phyloP scores from a whole-genome alignment of 2,329 filamentous ascomycete genomes.

The Fusarium sp. region DNA sequence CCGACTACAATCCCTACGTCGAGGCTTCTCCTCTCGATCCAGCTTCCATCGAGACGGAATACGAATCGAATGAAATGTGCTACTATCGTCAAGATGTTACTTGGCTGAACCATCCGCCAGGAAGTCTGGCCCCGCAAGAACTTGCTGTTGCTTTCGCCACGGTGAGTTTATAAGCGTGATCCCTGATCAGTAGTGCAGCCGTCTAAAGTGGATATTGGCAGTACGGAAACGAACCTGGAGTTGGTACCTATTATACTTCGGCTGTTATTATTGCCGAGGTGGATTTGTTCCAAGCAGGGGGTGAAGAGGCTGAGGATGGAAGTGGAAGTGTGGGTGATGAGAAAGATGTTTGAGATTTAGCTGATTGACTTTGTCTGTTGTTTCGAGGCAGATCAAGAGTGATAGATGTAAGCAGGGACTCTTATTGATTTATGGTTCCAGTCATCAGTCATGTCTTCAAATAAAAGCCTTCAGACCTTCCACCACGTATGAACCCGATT shows the following conservation, averaged over 20 bases:
- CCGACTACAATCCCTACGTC: not conserved
- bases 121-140: not conserved
- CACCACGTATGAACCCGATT: too few relatives aligned
- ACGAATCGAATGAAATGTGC: not conserved
- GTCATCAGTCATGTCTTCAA: too few relatives aligned
- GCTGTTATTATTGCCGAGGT: conserved; percentile 13
- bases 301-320: rapidly evolving
- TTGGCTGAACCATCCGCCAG: conserved; percentile 23
- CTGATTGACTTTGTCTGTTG: too few relatives aligned
- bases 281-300: rapidly evolving
- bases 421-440: too few relatives aligned
- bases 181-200: too few relatives aligned
- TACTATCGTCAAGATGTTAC: not conserved
- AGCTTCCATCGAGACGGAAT: not conserved
- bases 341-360: not conserved
- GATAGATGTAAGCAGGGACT: too few relatives aligned
- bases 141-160: not conserved
- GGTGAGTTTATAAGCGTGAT: not conserved
- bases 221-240: conserved; percentile 8
- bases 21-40: not conserved
- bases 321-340: not conserved
- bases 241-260: conserved; percentile 10
- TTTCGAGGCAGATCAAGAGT: too few relatives aligned
- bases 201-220: not conserved
- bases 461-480: too few relatives aligned